Evolutionary conservation across 129 eudicot species (phyloP).

Genomic region (Mikania micrantha): DNA sequence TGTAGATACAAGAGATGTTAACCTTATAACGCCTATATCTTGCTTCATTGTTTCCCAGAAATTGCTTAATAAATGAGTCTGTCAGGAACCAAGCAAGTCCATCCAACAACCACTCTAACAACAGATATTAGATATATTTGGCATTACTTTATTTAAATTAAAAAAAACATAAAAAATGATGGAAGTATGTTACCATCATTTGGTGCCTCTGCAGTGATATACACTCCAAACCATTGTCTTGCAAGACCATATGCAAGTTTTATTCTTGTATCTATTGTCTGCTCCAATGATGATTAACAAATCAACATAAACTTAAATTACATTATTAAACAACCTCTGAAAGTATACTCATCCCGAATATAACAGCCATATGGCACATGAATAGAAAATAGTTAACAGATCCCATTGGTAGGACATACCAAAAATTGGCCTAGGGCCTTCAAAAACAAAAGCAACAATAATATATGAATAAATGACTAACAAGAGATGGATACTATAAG

Average conservation of each 20-base stretch:
- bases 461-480: neutral
- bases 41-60: slow-evolving; percentile 92
- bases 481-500: neutral
- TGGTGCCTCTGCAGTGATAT: slow-evolving; percentile 82
- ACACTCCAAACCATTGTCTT: slow-evolving; percentile 99
- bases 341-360: neutral
- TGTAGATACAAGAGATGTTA: slow-evolving; percentile 1
- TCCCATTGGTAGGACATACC: neutral
- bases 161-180: neutral
- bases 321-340: slow-evolving; percentile 9
- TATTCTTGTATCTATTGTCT: slow-evolving; percentile 89
- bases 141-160: neutral
- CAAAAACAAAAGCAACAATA: neutral
- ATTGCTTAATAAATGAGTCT: slow-evolving; percentile 78
- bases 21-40: slow-evolving; percentile 94
- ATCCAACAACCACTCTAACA: slow-evolving; percentile 90
- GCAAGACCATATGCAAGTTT: slow-evolving; percentile 92
- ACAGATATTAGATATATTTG: slow-evolving; percentile 21
- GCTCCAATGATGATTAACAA: slow-evolving; percentile 15
- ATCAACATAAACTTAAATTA: slow-evolving; percentile 16
- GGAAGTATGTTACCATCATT: slow-evolving; percentile 63
- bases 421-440: neutral
- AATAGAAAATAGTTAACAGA: neutral
- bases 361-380: neutral
- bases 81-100: slow-evolving; percentile 94